These are phyloP conservation scores for Monilinia aucupariae DNA, from an alignment of 2,329 filamentous ascomycete species.

Conservation along the genomic window DNA sequence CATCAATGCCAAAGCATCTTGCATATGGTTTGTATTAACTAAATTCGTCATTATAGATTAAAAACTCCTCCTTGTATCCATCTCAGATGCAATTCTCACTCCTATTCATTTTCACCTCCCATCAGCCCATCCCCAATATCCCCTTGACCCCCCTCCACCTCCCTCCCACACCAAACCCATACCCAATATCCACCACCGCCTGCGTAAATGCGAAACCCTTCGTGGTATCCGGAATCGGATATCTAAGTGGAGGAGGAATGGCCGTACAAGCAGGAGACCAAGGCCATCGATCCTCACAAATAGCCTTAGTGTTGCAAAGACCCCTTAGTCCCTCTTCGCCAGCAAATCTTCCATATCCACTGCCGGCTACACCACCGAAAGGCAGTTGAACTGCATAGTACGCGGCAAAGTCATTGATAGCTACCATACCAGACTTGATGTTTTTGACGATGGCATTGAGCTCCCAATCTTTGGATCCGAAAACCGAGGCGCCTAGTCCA, in stretches of 20 bases:
- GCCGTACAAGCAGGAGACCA: conserved; percentile 62
- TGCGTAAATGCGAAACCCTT: conserved; percentile 61
- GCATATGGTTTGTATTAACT: too few species aligned
- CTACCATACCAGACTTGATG: conserved; percentile 81
- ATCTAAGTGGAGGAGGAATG: conserved; percentile 75
- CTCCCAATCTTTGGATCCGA: conserved; percentile 61
- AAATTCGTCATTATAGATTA: too few species aligned
- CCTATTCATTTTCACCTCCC: neutral
- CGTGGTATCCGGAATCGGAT: conserved; percentile 65
- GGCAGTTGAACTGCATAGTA: conserved; percentile 93
- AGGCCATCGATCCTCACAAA: conserved; percentile 69
- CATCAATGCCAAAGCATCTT: too few species aligned
- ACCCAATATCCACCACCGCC: conserved; percentile 57
- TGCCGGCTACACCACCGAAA: conserved; percentile 76
- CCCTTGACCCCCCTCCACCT: conserved; percentile 32
- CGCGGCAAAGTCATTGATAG: conserved; percentile 90
- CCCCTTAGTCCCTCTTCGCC: conserved; percentile 81
- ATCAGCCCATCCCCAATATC: conserved; percentile 28
- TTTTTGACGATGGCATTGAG: conserved; percentile 60
- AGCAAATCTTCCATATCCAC: conserved; percentile 88
- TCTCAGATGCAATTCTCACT: neutral
- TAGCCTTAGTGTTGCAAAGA: conserved; percentile 80
- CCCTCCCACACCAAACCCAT: conserved; percentile 41
- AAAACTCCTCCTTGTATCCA: too few species aligned
- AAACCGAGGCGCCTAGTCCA: conserved; percentile 83